Base-by-base conservation (phyloP, 2,329 filamentous ascomycete genomes). In the Beauveria asiatica region DNA sequence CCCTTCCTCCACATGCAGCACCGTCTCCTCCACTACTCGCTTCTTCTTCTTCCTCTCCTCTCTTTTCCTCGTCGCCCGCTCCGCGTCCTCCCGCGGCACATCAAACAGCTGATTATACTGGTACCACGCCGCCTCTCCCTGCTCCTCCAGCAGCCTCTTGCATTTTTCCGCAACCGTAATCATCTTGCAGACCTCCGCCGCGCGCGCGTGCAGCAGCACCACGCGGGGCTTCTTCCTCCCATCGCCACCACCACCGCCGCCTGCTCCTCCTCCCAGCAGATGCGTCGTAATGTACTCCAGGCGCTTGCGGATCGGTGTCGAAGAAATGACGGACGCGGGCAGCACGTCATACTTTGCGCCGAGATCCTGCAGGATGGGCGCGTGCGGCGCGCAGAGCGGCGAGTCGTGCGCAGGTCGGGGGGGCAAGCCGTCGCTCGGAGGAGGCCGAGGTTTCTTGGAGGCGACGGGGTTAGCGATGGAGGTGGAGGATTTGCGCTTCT, bases 101-200 rank as follows among this genome's bases (percentile, higher is more conserved):
- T 81, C 77, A 65, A 81, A 82, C 13, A 84, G 71, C 57, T 79
- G 74, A 62, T 85, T 85, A 70, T 83, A 85, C 69, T 83, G 83
- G 61, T 74, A 82, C 77, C 79, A 84, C 52, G 73, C 65, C 62
- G 73, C 75, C 23, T 17, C 9, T 3, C 75, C 76, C 45, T 75
- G 71, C 55, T 78, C 75, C 37, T 67, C 73, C 57, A 88, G 72
- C 51, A 83, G 74, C 44, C 80, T 74, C 70, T 87, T 87, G 60
- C 78, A 79, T 42, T 88, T 84, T 71, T 91, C 88, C 49, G 80
- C 79, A 50, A 90, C 80, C 4, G 82, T 86, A 65, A 90, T 82
- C 66, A 90, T 76, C 71, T 91, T 92, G 71, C 78, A 78, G 1
- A 82, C 78, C 3, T 83, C 79, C 10, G 70, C 62, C 0, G 79